These are phyloP conservation scores for Globisporangium carolinianum DNA, from an alignment of 352 stramenopile species.

Conservation along the genomic window DNA sequence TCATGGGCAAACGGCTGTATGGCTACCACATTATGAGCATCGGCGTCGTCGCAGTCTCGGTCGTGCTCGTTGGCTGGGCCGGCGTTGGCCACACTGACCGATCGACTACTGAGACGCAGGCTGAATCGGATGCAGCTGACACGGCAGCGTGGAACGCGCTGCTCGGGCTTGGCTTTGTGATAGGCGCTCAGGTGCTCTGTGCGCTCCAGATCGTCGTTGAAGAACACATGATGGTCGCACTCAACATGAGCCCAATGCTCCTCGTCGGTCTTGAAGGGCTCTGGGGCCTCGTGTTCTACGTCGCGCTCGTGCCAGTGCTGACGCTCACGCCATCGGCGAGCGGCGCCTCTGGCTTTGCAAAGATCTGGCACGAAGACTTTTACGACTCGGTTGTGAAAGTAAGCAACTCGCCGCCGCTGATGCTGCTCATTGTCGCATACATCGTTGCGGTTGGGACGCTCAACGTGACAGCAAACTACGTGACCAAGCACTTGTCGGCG, in stretches of 20 bases:
- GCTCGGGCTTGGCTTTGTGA: constrained; percentile 71
- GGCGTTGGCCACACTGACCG: constrained; percentile 32
- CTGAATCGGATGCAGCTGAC: constrained; percentile 1
- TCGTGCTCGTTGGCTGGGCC: constrained; percentile 65
- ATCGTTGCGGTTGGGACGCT: constrained; percentile 69
- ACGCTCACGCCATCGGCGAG: constrained; percentile 32
- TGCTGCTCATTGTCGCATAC: constrained; percentile 51
- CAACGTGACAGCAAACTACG: constrained; percentile 80
- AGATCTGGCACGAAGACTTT: constrained; percentile 82
- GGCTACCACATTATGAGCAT: constrained; percentile 86
- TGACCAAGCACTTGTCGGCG: constrained; percentile 80
- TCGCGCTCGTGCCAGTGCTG: constrained; percentile 61
- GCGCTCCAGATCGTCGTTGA: constrained; percentile 88
- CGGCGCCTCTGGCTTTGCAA: constrained; percentile 29
- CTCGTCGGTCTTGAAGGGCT: constrained; percentile 83
- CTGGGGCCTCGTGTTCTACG: constrained; percentile 82
- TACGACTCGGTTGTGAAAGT: constrained; percentile 74
- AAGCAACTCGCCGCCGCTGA: constrained; percentile 52
- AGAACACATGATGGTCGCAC: constrained; percentile 79
- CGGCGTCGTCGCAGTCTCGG: constrained; percentile 56
- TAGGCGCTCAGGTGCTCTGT: constrained; percentile 72
- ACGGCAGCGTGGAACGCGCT: constrained; percentile 42
- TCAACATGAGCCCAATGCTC: constrained; percentile 84
- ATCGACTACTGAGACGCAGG: constrained; percentile 6
- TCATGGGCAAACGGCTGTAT: constrained; percentile 80